Conservation (phyloP, 140 eudicot genomes). For the Senecio squalidus region DNA sequence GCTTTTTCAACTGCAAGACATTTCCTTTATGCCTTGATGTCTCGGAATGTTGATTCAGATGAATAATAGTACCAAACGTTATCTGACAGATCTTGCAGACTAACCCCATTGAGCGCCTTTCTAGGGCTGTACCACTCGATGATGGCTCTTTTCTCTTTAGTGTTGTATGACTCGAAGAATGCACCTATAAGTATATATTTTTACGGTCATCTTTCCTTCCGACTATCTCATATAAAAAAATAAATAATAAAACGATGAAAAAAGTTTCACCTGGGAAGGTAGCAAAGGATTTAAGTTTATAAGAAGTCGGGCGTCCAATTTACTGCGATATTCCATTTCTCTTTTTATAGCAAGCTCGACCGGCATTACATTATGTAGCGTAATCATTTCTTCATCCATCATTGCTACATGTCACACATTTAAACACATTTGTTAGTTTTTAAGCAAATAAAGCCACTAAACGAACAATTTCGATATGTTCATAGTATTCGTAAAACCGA, state of each 20-base stretch:
- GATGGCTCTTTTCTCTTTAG: slow-evolving; percentile 44
- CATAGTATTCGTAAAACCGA: too few relatives aligned
- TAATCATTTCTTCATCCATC: slow-evolving; percentile 39
- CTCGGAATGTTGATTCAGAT: slow-evolving; percentile 38
- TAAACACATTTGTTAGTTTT: too few relatives aligned
- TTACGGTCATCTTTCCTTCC: background rate
- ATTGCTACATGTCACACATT: slow-evolving; percentile 19
- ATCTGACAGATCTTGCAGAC: slow-evolving; percentile 38
- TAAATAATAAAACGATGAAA: background rate
- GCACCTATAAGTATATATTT: slow-evolving; percentile 22
- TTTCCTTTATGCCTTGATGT: slow-evolving; percentile 30
- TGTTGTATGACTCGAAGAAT: slow-evolving; percentile 16
- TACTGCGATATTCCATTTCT: slow-evolving; percentile 32
- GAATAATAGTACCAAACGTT: slow-evolving; percentile 18
- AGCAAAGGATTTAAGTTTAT: slow-evolving; percentile 25
- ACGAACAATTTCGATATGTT: too few relatives aligned
- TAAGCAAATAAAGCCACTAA: too few relatives aligned
- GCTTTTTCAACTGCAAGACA: slow-evolving; percentile 27
- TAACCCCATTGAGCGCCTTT: slow-evolving; percentile 31
- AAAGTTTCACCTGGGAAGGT: slow-evolving; percentile 28
- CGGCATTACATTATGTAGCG: slow-evolving; percentile 24
- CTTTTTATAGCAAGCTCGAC: slow-evolving; percentile 36
- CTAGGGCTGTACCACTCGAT: slow-evolving; percentile 21
- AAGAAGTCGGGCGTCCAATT: slow-evolving; percentile 20
- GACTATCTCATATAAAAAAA: background rate